phyloP scores from a whole-genome alignment of 2,329 filamentous ascomycete species.

The Paecilomyces niveus region DNA sequence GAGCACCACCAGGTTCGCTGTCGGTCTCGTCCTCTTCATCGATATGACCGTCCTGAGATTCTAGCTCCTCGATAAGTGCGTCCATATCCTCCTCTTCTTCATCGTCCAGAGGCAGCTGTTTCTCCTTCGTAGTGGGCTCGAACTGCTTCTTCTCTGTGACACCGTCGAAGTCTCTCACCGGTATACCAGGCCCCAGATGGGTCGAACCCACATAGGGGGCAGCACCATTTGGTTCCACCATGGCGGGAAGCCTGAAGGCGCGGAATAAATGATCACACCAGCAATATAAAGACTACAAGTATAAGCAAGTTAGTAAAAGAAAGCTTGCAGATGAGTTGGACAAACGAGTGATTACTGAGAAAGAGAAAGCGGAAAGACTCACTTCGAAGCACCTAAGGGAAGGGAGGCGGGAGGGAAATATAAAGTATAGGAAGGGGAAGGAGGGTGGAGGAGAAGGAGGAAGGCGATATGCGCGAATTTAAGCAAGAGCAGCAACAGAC shows the following conservation, averaged over 20 bases:
- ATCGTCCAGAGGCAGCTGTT: conserved; percentile 40
- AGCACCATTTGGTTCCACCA: neutral
- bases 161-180: neutral
- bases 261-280: neutral
- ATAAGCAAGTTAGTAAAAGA: neutral
- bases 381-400: neutral
- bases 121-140: neutral
- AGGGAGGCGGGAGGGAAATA: neutral
- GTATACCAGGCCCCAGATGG: neutral
- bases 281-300: neutral
- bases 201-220: neutral
- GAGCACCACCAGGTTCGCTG: conserved; percentile 46
- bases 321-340: neutral
- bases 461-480: neutral
- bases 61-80: conserved; percentile 77
- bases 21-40: conserved; percentile 55
- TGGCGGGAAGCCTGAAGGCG: neutral
- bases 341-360: neutral
- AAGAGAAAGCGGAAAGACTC: neutral
- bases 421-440: neutral
- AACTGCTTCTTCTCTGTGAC: neutral
- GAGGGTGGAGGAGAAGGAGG: neutral
- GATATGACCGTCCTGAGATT: conserved; percentile 68
- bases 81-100: conserved; percentile 80
- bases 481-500: neutral